Percentiles rank a stretch among this genome's conserved stretches.
phyloP scores from a whole-genome alignment of 306 rosid species.

The Pyrus bretschneideri region DNA sequence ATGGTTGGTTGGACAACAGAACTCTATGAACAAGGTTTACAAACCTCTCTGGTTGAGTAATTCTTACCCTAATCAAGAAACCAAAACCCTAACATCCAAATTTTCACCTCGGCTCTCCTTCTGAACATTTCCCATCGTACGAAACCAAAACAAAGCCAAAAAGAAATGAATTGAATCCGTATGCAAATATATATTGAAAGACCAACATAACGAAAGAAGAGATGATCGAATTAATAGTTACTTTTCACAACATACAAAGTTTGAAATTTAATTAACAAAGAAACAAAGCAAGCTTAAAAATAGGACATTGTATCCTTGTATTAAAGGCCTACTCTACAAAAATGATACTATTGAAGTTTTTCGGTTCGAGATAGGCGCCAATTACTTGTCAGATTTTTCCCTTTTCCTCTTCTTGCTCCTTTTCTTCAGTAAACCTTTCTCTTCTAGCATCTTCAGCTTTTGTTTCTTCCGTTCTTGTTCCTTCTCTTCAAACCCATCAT shows the following conservation, averaged over 20 bases:
- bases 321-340: not conserved
- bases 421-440: conserved; percentile 58
- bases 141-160: not conserved
- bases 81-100: too few species aligned
- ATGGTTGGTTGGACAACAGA: too few species aligned
- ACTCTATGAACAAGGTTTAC: too few species aligned
- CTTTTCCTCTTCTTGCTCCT: conserved; percentile 45
- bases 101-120: too few species aligned
- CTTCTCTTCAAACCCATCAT: conserved; percentile 75
- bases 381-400: conserved; percentile 23
- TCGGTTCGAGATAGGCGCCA: not conserved
- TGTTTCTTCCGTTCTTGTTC: conserved; percentile 65
- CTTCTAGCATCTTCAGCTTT: conserved; percentile 49
- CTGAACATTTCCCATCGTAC: too few species aligned
- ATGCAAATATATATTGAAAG: too few species aligned
- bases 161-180: not conserved
- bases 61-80: too few species aligned
- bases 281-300: not conserved
- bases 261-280: not conserved
- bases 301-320: not conserved
- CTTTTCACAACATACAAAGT: not conserved
- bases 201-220: not conserved
- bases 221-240: too few species aligned
- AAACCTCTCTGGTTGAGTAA: too few species aligned
- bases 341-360: not conserved